Percentiles rank a stretch among this genome's conserved stretches.
Conservation (phyloP, 2,329 filamentous ascomycete genomes). For the Mycocentrospora acerina region DNA sequence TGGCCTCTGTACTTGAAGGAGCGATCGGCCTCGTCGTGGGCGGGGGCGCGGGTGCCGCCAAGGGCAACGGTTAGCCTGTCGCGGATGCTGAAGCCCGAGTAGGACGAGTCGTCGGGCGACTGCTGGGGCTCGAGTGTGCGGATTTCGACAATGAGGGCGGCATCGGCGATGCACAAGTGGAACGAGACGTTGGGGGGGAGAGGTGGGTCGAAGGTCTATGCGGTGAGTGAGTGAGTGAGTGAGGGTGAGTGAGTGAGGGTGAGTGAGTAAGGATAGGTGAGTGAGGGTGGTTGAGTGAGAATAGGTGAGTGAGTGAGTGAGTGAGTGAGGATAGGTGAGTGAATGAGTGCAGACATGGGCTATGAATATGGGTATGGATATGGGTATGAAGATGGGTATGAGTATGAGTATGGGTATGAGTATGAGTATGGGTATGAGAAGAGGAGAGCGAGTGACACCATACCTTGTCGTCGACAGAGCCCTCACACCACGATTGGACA, state of each 20-base stretch:
- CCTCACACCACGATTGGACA: constrained; percentile 57
- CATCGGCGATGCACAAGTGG: constrained; percentile 60
- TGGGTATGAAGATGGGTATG: no score
- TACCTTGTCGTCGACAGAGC: constrained; percentile 58
- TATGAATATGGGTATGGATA: no score
- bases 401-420: no score
- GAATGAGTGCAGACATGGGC: no score
- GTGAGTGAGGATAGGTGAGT: no score
- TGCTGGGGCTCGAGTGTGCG: constrained; percentile 62
- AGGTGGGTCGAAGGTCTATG: constrained; percentile 62
- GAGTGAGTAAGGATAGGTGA: no score
- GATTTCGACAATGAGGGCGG: constrained; percentile 62
- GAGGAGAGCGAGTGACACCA: constrained; percentile 46
- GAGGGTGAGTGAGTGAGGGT: no score
- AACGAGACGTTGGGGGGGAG: constrained; percentile 72
- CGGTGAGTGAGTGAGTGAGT: constrained; percentile 4
- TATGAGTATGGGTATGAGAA: no score
- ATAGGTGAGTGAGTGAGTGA: no score
- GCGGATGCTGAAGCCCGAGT: constrained; percentile 55
- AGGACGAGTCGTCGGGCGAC: constrained; percentile 30
- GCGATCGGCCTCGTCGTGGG: constrained; percentile 68
- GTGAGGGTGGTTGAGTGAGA: no score
- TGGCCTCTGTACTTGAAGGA: constrained; percentile 69
- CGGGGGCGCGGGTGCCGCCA: constrained; percentile 43
- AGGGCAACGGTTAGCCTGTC: constrained; percentile 55